phyloP scores from a whole-genome alignment of 2,329 filamentous ascomycete species.

The Rhytidhysteron rufulum region DNA sequence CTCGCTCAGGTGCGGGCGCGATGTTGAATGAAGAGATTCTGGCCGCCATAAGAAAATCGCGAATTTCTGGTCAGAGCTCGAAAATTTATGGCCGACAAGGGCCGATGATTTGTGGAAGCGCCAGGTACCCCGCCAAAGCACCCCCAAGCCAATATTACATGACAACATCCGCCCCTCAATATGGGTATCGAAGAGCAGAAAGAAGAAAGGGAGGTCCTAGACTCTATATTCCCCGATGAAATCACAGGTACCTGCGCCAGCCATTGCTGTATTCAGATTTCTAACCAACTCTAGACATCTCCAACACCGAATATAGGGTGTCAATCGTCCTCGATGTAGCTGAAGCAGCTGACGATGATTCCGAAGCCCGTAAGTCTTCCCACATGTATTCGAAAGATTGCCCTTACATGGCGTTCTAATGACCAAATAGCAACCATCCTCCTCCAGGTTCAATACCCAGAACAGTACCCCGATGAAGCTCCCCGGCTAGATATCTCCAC shows the following conservation, averaged over 20 bases:
- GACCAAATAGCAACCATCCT: slow-evolving; percentile 62
- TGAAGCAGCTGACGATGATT: slow-evolving; percentile 57
- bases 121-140: slow-evolving; percentile 11
- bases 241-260: slow-evolving; percentile 66
- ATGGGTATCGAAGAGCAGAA: slow-evolving; percentile 75
- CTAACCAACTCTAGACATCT: slow-evolving; percentile 63
- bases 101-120: too few relatives aligned
- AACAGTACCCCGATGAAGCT: slow-evolving; percentile 82
- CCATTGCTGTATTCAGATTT: neutral
- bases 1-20: too few relatives aligned
- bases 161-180: slow-evolving; percentile 3
- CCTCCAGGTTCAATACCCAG: slow-evolving; percentile 84
- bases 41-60: neutral
- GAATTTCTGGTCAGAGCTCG: neutral
- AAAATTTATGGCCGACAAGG: too few relatives aligned
- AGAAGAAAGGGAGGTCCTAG: slow-evolving; percentile 95
- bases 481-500: slow-evolving; percentile 77
- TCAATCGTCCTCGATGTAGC: slow-evolving; percentile 77
- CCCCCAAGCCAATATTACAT: neutral
- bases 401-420: too few relatives aligned
- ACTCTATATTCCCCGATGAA: slow-evolving; percentile 97
- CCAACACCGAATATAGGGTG: slow-evolving; percentile 84
- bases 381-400: too few relatives aligned
- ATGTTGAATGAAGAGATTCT: too few relatives aligned
- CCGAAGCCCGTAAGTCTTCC: slow-evolving; percentile 51